A percentile compares a stretch with the other conserved stretches of the same genome.
These are phyloP conservation scores for Vigna reflexopilosa DNA, from an alignment of 306 rosid genomes.

Conservation along the genomic window DNA sequence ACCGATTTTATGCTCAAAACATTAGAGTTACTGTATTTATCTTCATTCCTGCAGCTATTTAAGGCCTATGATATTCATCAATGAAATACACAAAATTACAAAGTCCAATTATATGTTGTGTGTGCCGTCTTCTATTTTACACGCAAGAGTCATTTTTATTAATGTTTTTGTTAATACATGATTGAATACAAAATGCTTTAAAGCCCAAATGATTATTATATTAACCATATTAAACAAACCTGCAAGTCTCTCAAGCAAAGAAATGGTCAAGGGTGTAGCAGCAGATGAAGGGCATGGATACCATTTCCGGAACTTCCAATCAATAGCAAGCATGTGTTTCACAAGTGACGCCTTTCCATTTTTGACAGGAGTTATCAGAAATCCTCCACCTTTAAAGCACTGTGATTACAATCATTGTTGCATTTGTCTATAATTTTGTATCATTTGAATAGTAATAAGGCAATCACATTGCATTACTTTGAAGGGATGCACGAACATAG, in stretches of 20 bases:
- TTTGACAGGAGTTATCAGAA: slow-evolving; percentile 71
- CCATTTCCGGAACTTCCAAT: slow-evolving; percentile 88
- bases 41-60: too few species aligned
- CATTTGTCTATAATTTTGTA: not conserved
- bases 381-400: slow-evolving; percentile 79
- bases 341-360: slow-evolving; percentile 78
- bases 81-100: too few species aligned
- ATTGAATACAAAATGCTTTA: not conserved
- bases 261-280: slow-evolving; percentile 66
- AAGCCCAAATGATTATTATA: not conserved
- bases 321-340: slow-evolving; percentile 89
- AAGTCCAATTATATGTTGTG: too few species aligned
- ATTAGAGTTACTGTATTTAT: too few species aligned
- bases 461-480: slow-evolving; percentile 67
- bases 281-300: slow-evolving; percentile 66
- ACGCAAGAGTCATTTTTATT: too few species aligned
- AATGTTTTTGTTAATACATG: not conserved
- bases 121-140: too few species aligned
- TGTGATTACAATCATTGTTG: not conserved
- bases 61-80: too few species aligned
- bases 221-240: slow-evolving; percentile 50
- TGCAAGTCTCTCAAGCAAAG: slow-evolving; percentile 85
- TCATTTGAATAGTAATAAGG: not conserved
- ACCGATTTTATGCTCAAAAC: too few species aligned
- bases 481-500: slow-evolving; percentile 85